Evolutionary conservation across 164 flowering plant genomes (phyloP).

Genomic region (Nymphaea thermarum): DNA sequence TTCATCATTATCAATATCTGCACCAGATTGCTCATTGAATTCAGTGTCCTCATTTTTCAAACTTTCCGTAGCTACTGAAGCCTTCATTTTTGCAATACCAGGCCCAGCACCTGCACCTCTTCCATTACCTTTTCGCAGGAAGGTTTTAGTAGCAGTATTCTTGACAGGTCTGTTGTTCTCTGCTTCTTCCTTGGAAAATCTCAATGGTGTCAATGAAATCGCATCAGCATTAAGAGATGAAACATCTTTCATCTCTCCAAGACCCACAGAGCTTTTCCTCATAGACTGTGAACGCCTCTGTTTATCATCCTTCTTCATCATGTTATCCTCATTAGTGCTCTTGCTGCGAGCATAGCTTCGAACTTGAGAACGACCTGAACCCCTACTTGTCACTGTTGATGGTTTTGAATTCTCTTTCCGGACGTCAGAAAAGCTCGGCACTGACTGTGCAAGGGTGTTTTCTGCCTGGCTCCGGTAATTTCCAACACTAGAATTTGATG

Average conservation of each 20-base stretch:
- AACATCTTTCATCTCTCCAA: slow-evolving; percentile 40
- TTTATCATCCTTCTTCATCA: slow-evolving; percentile 54
- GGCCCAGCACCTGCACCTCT: slow-evolving; percentile 46
- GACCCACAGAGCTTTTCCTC: slow-evolving; percentile 42
- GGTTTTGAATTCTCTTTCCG: slow-evolving; percentile 87
- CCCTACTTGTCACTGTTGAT: slow-evolving; percentile 42
- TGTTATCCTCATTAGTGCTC: slow-evolving; percentile 52
- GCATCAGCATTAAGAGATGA: slow-evolving; percentile 34
- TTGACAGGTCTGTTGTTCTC: slow-evolving; percentile 28
- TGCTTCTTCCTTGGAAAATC: slow-evolving; percentile 39
- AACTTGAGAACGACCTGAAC: slow-evolving; percentile 34
- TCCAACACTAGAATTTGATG: slow-evolving; percentile 35
- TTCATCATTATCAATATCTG: slow-evolving; percentile 11
- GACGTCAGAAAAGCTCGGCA: slow-evolving; percentile 85
- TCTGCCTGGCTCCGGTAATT: slow-evolving; percentile 52
- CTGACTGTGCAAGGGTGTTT: slow-evolving; percentile 82
- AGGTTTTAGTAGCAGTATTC: slow-evolving; percentile 36
- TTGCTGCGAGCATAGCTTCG: slow-evolving; percentile 52
- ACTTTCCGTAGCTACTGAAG: slow-evolving; percentile 33
- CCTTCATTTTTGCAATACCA: slow-evolving; percentile 33
- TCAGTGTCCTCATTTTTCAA: slow-evolving; percentile 24
- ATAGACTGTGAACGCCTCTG: slow-evolving; percentile 37
- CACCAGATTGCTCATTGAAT: background rate
- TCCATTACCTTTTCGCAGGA: slow-evolving; percentile 58
- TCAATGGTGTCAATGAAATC: slow-evolving; percentile 28